Evolutionary conservation across 202 grass and related monocot species (phyloP), one percentile per base, ranked within the genome.

Genomic region (Hordeum pubiflorum): DNA sequence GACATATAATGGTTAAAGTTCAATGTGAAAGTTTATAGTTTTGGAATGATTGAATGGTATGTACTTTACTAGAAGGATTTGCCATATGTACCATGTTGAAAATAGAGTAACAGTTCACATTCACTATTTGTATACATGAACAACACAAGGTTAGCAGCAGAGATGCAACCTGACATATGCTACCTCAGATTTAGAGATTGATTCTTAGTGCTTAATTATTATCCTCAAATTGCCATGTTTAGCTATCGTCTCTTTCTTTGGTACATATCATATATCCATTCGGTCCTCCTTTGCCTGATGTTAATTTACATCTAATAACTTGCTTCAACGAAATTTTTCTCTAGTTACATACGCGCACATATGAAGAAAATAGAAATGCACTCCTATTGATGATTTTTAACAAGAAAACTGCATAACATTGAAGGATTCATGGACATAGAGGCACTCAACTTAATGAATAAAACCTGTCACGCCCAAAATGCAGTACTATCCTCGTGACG

Each of bases 21-120:
- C 67, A 70, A 1, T 70, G 39, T 44, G 39, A 70, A 70, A 54
- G 40, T 62, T 69, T 22, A 21, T 73, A 85, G 57, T 85, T 13
- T 15, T 63, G 32, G 33, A 36, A 69, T 77, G 48, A 10, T 9
- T 59, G 27, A 77, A 70, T 60, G 24, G 8, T 78, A 38, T 33
- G n/a, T 23, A 24, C 17, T 82, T 69, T 69, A 48, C 26, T 78
- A 20, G 38, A 78, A 69, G 58, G 14, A 50, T 50, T 78, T 61
- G 18, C 7, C n/a, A 5, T 26, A 17, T 48, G 7, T 72, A 46
- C 44, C 5, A 1, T 48, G 68, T 22, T 46, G 22, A 71, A 71
- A 71, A 27, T 71, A 27, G 11, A 27, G 68, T 48, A 50, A 50
- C 46, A 50, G 46, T 50, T 27, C 68, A 46, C 21, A 46, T 71